Base-by-base conservation (phyloP, 2,329 filamentous ascomycete genomes). In the Aspergillus sp. region DNA sequence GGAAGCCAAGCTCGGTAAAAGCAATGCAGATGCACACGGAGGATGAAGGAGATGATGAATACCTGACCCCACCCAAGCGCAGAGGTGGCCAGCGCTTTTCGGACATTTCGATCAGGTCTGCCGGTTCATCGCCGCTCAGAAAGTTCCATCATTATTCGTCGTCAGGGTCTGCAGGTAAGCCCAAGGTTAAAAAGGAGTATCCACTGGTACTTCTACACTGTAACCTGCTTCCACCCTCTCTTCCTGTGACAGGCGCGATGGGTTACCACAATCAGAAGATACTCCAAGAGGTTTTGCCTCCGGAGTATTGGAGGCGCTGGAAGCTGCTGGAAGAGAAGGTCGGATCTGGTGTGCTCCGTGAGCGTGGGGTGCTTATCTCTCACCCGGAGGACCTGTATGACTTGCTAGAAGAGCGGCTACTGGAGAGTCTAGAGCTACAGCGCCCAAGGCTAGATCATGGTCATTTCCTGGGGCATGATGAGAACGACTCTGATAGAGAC, bases 381-480 rank as follows among this genome's bases (percentile, higher is more conserved):
- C 86, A 89, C 69, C 86, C 86, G 1, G 76, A 82, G 60, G 85
- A 87, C 54, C 82, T 87, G 59, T 88, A 87, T 65, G 86, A 87
- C 57, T 68, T 88, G 32, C 78, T 89, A 2, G 86, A 88, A 69
- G 86, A 89, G 67, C 77, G 85, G 39, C 74, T 89, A 7, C 67
- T 89, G 36, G 85, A 89, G 68, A 85, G 82, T 49, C 67, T 89
- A 56, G 85, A 87, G 61, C 73, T 89, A 19, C 80, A 81, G 63
- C 76, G 76, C 12, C 82, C 85, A 7, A 78, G 85, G 3, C 77
- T 85, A n/a, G 82, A 82, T 55, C 83, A 84, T 60, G 85, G 85
- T 1, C 86, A 89, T 68, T 88, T 86, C 57, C 73, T 84, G 5
- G 73, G 75, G 1, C 64, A 67, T 2, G 71, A 74, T 23, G 74